Percentiles rank a stretch among this genome's conserved stretches.
Conservation (phyloP, 129 eudicot genomes). For the Solidago caesia region DNA sequence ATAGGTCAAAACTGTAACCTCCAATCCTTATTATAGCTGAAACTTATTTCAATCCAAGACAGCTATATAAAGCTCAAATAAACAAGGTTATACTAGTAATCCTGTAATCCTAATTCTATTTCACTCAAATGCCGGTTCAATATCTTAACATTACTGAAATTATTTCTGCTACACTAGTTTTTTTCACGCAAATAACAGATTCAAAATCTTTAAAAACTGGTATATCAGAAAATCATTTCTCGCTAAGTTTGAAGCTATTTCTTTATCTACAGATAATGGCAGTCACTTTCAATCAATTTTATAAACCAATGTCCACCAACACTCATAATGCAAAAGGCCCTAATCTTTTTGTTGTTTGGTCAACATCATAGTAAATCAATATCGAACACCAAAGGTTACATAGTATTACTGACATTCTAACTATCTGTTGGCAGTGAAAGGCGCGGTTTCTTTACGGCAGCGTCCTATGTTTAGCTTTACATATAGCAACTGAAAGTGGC, state of each 20-base stretch:
- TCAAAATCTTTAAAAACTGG: constrained; percentile 4
- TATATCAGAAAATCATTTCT: constrained; percentile 11
- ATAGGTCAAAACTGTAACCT: not conserved
- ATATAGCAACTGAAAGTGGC: constrained; percentile 7
- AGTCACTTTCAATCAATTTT: constrained; percentile 35
- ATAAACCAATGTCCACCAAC: constrained; percentile 20
- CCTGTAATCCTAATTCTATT: not conserved
- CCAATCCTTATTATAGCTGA: not conserved
- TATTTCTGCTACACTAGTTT: no score
- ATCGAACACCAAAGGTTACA: constrained; percentile 7
- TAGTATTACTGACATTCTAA: not conserved
- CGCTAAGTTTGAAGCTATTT: constrained; percentile 12
- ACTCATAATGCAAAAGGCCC: constrained; percentile 19
- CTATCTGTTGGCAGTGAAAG: not conserved
- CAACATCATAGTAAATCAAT: constrained; percentile 13
- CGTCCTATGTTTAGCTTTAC: not conserved
- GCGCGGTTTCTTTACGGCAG: not conserved
- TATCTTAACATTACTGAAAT: no score
- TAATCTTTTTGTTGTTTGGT: constrained; percentile 18
- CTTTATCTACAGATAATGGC: constrained; percentile 20
- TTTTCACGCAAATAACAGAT: constrained; percentile 11
- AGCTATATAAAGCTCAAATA: not conserved
- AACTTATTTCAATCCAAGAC: not conserved
- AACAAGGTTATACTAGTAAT: not conserved
- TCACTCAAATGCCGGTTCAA: not conserved